Conservation (phyloP, 768 basidiomycete species). For the Podaxis sp. region DNA sequence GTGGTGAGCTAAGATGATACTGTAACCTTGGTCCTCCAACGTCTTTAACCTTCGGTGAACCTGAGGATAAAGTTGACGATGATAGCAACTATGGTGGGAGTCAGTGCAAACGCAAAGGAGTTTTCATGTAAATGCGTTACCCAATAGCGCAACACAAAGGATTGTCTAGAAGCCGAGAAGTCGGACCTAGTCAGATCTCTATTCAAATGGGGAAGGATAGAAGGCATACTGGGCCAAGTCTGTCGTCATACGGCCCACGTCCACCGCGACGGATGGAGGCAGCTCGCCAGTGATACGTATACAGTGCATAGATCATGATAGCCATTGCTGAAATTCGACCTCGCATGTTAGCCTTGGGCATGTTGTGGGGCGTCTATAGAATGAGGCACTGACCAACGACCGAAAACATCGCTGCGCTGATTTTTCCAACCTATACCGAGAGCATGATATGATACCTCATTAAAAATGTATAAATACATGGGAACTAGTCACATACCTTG, state of each 20-base stretch:
- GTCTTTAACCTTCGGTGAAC: conserved; percentile 48
- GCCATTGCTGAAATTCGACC: conserved; percentile 72
- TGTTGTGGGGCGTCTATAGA: background rate
- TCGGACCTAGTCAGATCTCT: conserved; percentile 13
- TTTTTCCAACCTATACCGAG: conserved; percentile 72
- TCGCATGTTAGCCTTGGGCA: background rate
- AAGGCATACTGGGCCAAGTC: conserved; percentile 84
- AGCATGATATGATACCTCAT: background rate
- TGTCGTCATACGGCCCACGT: conserved; percentile 94
- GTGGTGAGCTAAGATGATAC: background rate
- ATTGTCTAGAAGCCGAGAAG: conserved; percentile 53
- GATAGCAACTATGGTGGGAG: conserved; percentile 60
- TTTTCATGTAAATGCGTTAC: conserved; percentile 36
- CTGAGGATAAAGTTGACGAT: conserved; percentile 84
- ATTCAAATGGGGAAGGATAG: conserved; percentile 3
- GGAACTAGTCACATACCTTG: conserved; percentile 50
- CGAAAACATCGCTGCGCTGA: conserved; percentile 96
- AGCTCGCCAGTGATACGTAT: conserved; percentile 96
- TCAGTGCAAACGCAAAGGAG: conserved; percentile 7
- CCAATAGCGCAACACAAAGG: conserved; percentile 76
- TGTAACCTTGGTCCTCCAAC: background rate
- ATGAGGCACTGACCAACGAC: conserved; percentile 61
- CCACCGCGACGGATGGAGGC: conserved; percentile 89
- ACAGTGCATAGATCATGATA: conserved; percentile 95
- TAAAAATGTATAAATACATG: background rate